These are phyloP conservation scores for Diaporthe sp. DNA, from an alignment of 2,329 filamentous ascomycete genomes.

Conservation along the genomic window DNA sequence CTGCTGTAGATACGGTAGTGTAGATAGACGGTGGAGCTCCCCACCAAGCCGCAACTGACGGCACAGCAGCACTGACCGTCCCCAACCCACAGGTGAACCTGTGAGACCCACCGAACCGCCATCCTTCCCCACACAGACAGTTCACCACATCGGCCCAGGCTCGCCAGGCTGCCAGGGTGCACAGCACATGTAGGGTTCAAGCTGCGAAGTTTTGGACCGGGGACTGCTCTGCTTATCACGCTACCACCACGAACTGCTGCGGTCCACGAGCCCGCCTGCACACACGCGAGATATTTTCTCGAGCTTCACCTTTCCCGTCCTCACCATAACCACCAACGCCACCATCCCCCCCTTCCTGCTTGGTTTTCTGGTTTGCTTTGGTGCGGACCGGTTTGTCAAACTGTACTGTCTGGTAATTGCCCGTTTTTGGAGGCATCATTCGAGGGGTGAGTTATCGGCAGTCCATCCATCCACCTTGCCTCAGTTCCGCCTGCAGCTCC, in stretches of 20 bases:
- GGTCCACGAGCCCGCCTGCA: not conserved
- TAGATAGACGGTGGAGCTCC: not conserved
- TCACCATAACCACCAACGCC: not conserved
- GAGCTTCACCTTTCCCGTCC: not conserved
- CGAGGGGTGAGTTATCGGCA: not conserved
- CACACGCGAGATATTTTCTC: constrained; percentile 28
- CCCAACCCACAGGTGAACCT: constrained; percentile 6
- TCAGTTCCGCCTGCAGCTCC: not conserved
- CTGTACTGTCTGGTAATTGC: not conserved
- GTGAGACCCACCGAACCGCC: constrained; percentile 8
- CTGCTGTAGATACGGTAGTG: not conserved
- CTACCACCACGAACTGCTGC: not conserved
- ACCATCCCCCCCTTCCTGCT: not conserved
- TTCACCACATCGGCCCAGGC: constrained; percentile 12
- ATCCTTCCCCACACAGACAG: constrained; percentile 13
- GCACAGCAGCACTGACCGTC: constrained; percentile 14
- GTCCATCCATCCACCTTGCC: not conserved
- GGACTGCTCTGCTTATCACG: constrained; percentile 25
- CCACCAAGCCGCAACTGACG: constrained; percentile 10
- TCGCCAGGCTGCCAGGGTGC: not conserved
- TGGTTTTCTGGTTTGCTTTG: not conserved
- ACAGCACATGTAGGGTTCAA: constrained; percentile 25
- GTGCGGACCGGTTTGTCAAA: not conserved
- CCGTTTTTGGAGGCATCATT: not conserved
- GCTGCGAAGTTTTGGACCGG: constrained; percentile 7